Evolutionary conservation across 2,329 filamentous ascomycete species (phyloP).

Genomic region (Colletotrichum falcatum): DNA sequence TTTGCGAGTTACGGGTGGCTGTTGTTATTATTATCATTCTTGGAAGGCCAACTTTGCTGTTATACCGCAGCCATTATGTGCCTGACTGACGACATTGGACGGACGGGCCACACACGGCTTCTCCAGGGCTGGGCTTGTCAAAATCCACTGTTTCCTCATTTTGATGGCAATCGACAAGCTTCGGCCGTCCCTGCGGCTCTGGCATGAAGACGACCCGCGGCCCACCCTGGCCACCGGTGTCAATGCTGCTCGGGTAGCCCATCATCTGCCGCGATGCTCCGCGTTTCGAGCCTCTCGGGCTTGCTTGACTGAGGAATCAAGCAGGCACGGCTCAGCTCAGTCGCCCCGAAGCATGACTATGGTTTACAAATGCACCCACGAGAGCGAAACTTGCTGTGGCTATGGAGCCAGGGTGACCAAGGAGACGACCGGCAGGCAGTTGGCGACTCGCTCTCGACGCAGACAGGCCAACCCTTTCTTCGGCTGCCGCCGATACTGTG

Average conservation of each 20-base stretch:
- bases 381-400: constrained; percentile 12
- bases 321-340: constrained; percentile 18
- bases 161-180: constrained; percentile 28
- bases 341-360: constrained; percentile 32
- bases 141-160: constrained; percentile 25
- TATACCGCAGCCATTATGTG: constrained; percentile 17
- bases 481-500: constrained; percentile 26
- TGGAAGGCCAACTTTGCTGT: constrained; percentile 24
- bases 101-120: constrained; percentile 33
- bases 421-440: constrained; percentile 35
- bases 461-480: constrained; percentile 13
- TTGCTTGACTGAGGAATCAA: constrained; percentile 19
- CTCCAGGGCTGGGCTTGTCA: constrained; percentile 16
- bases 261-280: constrained; percentile 27
- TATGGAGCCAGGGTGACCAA: constrained; percentile 18
- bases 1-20: constrained; percentile 14
- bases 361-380: constrained; percentile 30
- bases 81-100: constrained; percentile 38
- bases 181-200: constrained; percentile 33
- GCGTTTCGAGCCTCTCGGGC: constrained; percentile 23
- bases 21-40: constrained; percentile 40
- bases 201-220: constrained; percentile 36
- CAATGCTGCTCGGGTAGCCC: constrained; percentile 34
- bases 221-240: constrained; percentile 24
- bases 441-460: constrained; percentile 21